phyloP scores from a whole-genome alignment of 495 filamentous ascomycete species.

The Mytilinidion resinicola region DNA sequence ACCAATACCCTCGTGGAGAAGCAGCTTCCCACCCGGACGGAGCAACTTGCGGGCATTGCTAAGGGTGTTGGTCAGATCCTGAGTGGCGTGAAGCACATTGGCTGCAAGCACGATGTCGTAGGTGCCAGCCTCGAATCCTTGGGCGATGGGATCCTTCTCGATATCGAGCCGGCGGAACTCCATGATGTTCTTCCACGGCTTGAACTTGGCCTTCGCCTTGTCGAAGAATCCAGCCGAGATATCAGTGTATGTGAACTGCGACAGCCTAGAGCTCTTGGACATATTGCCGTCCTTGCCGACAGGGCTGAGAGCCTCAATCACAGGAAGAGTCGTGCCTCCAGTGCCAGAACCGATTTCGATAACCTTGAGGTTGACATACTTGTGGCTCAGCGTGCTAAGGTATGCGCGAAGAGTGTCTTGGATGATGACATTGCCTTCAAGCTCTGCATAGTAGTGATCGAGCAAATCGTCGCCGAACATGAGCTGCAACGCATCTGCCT shows the following conservation, averaged over 20 bases:
- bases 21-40: constrained; percentile 16
- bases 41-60: constrained; percentile 16
- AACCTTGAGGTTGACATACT: constrained; percentile 5
- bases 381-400: constrained; percentile 2
- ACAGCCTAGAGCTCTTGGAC: not conserved
- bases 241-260: constrained; percentile 22
- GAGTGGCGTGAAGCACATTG: constrained; percentile 23
- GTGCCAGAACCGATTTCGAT: not conserved
- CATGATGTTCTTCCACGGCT: not conserved
- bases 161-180: constrained; percentile 19
- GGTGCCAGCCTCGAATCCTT: constrained; percentile 15
- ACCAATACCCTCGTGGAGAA: constrained; percentile 11
- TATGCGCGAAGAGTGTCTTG: not conserved
- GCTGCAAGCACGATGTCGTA: constrained; percentile 24
- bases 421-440: not conserved
- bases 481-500: not conserved
- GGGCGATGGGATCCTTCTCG: constrained; percentile 19
- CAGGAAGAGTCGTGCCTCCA: not conserved
- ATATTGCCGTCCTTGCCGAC: not conserved
- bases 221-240: constrained; percentile 22
- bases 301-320: not conserved
- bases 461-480: not conserved
- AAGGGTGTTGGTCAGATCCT: constrained; percentile 9
- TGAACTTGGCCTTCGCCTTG: constrained; percentile 11
- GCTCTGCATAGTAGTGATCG: not conserved